Conservation (phyloP, 2,329 filamentous ascomycete species). For the Trichoderma semiorbis region DNA sequence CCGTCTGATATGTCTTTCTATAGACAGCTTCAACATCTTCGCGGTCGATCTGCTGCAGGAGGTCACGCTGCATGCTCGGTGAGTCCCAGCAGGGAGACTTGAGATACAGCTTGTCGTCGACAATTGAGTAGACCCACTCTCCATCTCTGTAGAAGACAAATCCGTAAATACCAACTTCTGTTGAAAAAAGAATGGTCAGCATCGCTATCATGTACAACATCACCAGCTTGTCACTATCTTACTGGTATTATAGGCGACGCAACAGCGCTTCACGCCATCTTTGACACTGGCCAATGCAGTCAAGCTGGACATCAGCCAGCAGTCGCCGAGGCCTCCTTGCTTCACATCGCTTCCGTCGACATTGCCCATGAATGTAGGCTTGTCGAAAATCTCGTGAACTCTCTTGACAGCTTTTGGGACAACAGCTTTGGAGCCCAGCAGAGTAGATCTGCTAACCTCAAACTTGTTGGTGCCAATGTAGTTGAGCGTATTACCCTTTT, state of each 20-base stretch:
- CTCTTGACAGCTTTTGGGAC: conserved; percentile 74
- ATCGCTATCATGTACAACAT: neutral
- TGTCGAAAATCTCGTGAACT: conserved; percentile 70
- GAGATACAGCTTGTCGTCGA: conserved; percentile 87
- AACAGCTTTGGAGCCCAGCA: conserved; percentile 45
- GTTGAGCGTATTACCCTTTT: conserved; percentile 54
- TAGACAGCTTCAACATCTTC: conserved; percentile 70
- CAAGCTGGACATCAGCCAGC: conserved; percentile 77
- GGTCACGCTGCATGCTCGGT: conserved; percentile 67
- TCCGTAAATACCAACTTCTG: conserved; percentile 74
- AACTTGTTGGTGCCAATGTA: conserved; percentile 50
- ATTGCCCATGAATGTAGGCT: conserved; percentile 64
- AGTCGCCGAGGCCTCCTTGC: conserved; percentile 75
- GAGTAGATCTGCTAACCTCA: conserved; percentile 44
- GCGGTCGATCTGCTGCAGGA: conserved; percentile 72
- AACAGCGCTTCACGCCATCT: conserved; percentile 67
- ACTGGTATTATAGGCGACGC: conserved; percentile 68
- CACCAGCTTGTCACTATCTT: conserved; percentile 25
- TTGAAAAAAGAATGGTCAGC: conserved; percentile 16
- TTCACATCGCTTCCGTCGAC: conserved; percentile 71
- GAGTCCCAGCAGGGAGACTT: conserved; percentile 81
- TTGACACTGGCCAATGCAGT: conserved; percentile 73
- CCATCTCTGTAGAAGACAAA: conserved; percentile 88
- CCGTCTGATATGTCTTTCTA: conserved; percentile 67
- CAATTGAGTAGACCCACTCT: conserved; percentile 87